Percentiles rank a stretch among this genome's conserved stretches.
These are phyloP conservation scores for Jatropha multifida DNA, from an alignment of 441 rosid species.

Conservation along the genomic window DNA sequence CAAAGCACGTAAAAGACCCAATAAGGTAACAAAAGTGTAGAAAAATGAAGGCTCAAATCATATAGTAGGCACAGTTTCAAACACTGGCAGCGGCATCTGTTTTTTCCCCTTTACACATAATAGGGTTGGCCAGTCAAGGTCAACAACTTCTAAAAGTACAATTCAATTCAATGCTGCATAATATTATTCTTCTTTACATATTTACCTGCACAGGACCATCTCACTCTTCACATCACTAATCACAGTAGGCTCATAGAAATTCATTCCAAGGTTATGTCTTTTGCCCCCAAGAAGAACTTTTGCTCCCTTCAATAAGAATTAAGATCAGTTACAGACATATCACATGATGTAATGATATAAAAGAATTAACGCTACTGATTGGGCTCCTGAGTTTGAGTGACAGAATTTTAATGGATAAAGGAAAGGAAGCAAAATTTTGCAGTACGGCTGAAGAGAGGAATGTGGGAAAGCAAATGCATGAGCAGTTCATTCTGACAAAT, in stretches of 20 bases:
- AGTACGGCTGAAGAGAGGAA: neutral
- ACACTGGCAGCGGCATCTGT: neutral
- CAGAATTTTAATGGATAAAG: neutral
- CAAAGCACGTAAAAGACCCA: neutral
- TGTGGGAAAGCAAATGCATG: no score
- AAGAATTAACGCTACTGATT: slow-evolving; percentile 1
- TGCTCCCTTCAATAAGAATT: slow-evolving; percentile 71
- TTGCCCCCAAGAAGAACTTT: slow-evolving; percentile 89
- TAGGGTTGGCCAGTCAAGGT: neutral
- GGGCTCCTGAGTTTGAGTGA: neutral
- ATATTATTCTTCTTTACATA: neutral
- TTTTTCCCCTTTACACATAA: neutral
- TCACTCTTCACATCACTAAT: slow-evolving; percentile 60
- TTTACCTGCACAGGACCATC: slow-evolving; percentile 81
- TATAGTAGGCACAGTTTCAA: neutral
- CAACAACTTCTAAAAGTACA: neutral
- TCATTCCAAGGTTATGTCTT: slow-evolving; percentile 91
- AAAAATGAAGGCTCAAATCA: neutral
- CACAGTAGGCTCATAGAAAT: slow-evolving; percentile 93
- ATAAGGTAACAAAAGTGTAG: neutral
- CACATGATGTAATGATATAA: slow-evolving; percentile 12
- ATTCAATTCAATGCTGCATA: neutral
- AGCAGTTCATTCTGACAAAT: neutral
- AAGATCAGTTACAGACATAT: slow-evolving; percentile 20
- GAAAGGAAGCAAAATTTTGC: neutral